These are phyloP conservation scores for Fibroporia radiculosa DNA, from an alignment of 768 basidiomycete genomes.

Conservation along the genomic window DNA sequence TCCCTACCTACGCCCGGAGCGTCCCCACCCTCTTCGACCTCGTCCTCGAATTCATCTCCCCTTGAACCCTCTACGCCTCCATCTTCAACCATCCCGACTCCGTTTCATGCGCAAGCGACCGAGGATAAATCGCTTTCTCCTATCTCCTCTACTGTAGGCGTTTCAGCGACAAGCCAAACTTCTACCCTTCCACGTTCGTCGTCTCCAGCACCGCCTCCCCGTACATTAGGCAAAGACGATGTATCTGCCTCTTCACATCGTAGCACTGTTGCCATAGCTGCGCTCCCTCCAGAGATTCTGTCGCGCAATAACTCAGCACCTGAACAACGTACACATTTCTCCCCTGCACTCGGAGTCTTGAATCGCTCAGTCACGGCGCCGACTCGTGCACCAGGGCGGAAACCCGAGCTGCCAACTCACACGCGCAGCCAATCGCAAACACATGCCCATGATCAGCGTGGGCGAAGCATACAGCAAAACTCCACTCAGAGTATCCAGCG, in stretches of 20 bases:
- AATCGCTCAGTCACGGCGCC: constrained; percentile 14
- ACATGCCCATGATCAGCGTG: not conserved
- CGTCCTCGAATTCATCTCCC: constrained; percentile 2
- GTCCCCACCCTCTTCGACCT: constrained; percentile 8
- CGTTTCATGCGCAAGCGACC: no score
- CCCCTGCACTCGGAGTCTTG: constrained; percentile 8
- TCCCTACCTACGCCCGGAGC: constrained; percentile 8
- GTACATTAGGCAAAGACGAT: not conserved
- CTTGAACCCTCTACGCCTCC: not conserved
- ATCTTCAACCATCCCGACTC: not conserved
- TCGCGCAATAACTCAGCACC: constrained; percentile 14
- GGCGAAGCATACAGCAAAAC: constrained; percentile 1
- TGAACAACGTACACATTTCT: constrained; percentile 4
- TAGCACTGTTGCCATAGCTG: not conserved
- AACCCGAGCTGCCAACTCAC: not conserved
- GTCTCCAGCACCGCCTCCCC: not conserved
- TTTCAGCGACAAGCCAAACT: not conserved
- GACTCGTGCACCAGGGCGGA: not conserved
- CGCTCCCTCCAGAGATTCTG: constrained; percentile 5
- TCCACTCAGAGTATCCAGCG: constrained; percentile 4
- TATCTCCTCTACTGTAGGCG: not conserved
- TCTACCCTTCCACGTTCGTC: not conserved
- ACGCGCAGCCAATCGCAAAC: constrained; percentile 1
- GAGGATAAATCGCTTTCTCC: no score
- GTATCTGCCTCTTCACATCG: not conserved